Conservation (phyloP, 2,329 filamentous ascomycete genomes). For the Fusarium sp. region DNA sequence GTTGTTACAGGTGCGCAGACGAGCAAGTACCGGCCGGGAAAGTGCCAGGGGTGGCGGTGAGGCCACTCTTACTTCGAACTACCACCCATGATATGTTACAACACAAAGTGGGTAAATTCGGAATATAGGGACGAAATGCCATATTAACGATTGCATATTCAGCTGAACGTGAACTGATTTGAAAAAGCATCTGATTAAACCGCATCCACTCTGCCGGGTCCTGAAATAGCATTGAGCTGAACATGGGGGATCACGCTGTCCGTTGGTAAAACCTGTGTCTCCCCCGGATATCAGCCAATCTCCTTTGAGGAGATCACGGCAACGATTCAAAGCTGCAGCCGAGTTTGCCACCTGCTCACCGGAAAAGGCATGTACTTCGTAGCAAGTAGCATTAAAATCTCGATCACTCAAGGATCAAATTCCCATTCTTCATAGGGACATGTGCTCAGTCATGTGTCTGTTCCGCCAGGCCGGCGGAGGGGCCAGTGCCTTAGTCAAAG, state of each 20-base stretch:
- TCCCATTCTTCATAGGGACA: constrained; percentile 5
- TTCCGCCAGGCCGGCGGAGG: constrained; percentile 28
- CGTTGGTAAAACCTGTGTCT: constrained; percentile 11
- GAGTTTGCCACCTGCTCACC: constrained; percentile 25
- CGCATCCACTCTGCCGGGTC: neutral
- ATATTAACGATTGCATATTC: neutral
- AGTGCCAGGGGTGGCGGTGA: neutral
- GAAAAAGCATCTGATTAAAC: neutral
- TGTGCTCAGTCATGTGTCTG: neutral
- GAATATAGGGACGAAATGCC: neutral
- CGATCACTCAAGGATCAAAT: neutral
- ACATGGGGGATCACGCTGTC: neutral
- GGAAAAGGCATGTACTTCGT: constrained; percentile 32
- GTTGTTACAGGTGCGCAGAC: neutral
- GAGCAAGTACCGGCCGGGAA: neutral
- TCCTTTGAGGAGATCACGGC: neutral
- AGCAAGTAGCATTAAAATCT: neutral
- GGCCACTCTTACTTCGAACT: neutral
- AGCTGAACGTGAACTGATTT: neutral
- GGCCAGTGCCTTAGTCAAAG: neutral
- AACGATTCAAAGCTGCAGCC: constrained; percentile 31
- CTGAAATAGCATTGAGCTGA: neutral
- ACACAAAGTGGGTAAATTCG: neutral
- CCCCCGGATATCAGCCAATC: constrained; percentile 1
- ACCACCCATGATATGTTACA: neutral